Evolutionary conservation across 2,329 filamentous ascomycete species (phyloP).

Genomic region (Claviceps africana): DNA sequence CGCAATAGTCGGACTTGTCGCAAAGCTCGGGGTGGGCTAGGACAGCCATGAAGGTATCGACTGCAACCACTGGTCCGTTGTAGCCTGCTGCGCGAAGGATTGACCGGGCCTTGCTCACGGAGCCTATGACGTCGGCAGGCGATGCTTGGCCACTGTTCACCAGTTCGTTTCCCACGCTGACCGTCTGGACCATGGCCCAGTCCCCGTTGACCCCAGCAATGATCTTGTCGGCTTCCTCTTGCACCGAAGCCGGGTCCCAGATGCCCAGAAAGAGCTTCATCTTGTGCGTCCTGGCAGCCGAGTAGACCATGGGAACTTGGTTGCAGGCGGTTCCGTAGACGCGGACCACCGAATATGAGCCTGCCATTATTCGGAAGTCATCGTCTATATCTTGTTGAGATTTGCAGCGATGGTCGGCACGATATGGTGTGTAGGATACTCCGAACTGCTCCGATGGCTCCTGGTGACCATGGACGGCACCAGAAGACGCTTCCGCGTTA

Average conservation of each 20-base stretch:
- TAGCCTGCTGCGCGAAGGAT: conserved; percentile 51
- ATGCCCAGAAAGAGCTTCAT: conserved; percentile 65
- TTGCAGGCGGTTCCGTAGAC: conserved; percentile 72
- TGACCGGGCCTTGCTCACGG: conserved; percentile 41
- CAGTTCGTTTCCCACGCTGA: conserved; percentile 70
- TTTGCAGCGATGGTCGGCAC: conserved; percentile 50
- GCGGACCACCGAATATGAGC: conserved; percentile 49
- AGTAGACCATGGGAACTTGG: conserved; percentile 49
- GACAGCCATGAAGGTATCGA: conserved; percentile 65
- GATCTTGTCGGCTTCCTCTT: conserved; percentile 45
- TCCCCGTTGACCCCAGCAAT: conserved; percentile 43
- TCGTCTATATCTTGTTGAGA: conserved; percentile 42
- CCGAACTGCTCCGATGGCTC: conserved; percentile 19
- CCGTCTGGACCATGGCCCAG: conserved; percentile 56
- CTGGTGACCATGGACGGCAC: not conserved
- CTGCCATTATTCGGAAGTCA: conserved; percentile 45
- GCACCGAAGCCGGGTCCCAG: conserved; percentile 46
- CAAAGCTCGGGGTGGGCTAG: conserved; percentile 56
- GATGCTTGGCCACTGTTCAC: conserved; percentile 50
- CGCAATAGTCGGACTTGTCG: conserved; percentile 60
- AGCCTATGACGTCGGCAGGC: conserved; percentile 39
- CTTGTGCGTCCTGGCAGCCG: conserved; percentile 47
- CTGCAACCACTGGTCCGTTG: conserved; percentile 58
- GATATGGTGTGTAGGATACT: conserved; percentile 36
- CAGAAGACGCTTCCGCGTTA: not conserved